Conservation (phyloP, 768 basidiomycete species). For the Nevesoporus exiguus region DNA sequence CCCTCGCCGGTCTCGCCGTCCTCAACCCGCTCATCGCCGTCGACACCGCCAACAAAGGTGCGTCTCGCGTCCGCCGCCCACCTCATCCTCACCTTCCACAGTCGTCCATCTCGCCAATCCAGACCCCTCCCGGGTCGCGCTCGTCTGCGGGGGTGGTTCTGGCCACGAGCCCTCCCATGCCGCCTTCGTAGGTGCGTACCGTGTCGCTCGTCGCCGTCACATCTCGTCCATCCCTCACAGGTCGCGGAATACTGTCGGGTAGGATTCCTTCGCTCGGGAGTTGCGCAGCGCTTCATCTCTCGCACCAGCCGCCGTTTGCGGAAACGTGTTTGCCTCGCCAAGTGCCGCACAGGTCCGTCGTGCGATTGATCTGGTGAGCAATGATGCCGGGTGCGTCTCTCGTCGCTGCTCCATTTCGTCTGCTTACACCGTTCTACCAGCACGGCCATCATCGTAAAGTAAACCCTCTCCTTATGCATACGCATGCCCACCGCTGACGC, state of each 20-base stretch:
- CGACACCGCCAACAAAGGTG: slow-evolving; percentile 66
- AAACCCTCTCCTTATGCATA: slow-evolving; percentile 5
- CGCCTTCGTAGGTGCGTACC: slow-evolving; percentile 73
- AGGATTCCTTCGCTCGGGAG: background rate
- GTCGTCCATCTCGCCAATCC: slow-evolving; percentile 60
- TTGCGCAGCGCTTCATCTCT: background rate
- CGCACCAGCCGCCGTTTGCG: slow-evolving; percentile 71
- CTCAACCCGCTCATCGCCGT: slow-evolving; percentile 71
- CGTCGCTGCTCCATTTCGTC: background rate
- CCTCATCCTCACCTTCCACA: slow-evolving; percentile 21
- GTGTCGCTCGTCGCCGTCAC: background rate
- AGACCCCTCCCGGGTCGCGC: slow-evolving; percentile 64
- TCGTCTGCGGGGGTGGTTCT: slow-evolving; percentile 81
- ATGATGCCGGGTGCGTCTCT: slow-evolving; percentile 59
- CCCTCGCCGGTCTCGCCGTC: slow-evolving; percentile 66
- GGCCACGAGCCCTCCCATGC: slow-evolving; percentile 93
- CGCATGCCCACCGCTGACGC: slow-evolving; percentile 6
- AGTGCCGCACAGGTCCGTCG: slow-evolving; percentile 80
- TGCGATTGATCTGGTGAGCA: slow-evolving; percentile 73
- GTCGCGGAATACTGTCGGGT: slow-evolving; percentile 78
- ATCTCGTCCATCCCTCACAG: slow-evolving; percentile 32
- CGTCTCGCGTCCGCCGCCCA: background rate
- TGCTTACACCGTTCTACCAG: slow-evolving; percentile 33
- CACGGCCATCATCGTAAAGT: slow-evolving; percentile 84
- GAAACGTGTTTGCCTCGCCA: slow-evolving; percentile 88